These are phyloP conservation scores for Carex arenaria DNA, from an alignment of 202 grass and related monocot genomes.

Conservation along the genomic window DNA sequence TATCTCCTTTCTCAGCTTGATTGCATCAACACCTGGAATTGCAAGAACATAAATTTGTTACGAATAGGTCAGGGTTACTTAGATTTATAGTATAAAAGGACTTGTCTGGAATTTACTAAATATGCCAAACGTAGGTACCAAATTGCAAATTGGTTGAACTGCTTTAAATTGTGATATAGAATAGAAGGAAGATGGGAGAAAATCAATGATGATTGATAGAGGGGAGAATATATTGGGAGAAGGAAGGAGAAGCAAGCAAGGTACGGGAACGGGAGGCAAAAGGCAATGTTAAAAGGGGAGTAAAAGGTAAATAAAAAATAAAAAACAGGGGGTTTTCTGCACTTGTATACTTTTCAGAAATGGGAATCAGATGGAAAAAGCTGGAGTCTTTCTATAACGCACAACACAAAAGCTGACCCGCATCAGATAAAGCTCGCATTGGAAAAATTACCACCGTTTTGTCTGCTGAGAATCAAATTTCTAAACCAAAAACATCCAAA, in stretches of 20 bases:
- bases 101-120: neutral
- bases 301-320: neutral
- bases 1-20: constrained; percentile 1
- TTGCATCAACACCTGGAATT: constrained; percentile 13
- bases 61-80: neutral
- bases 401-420: constrained; percentile 20
- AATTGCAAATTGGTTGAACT: neutral
- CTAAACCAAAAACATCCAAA: neutral
- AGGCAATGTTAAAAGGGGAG: constrained; percentile 4
- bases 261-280: neutral
- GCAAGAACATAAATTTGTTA: constrained; percentile 1
- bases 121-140: constrained; percentile 6
- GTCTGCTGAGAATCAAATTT: constrained; percentile 15
- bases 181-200: constrained; percentile 14
- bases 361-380: constrained; percentile 31
- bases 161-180: constrained; percentile 3
- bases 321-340: constrained; percentile 18
- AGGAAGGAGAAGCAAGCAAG: constrained; percentile 15
- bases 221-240: constrained; percentile 12
- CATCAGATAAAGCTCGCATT: constrained; percentile 25
- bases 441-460: constrained; percentile 21
- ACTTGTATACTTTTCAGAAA: constrained; percentile 29
- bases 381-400: constrained; percentile 22
- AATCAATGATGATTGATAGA: constrained; percentile 12
- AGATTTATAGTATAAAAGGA: constrained; percentile 4